A percentile compares a stretch with the other conserved stretches of the same genome.
phyloP scores from a whole-genome alignment of 2,329 filamentous ascomycete species.

The Phyllosticta citrichinensis region DNA sequence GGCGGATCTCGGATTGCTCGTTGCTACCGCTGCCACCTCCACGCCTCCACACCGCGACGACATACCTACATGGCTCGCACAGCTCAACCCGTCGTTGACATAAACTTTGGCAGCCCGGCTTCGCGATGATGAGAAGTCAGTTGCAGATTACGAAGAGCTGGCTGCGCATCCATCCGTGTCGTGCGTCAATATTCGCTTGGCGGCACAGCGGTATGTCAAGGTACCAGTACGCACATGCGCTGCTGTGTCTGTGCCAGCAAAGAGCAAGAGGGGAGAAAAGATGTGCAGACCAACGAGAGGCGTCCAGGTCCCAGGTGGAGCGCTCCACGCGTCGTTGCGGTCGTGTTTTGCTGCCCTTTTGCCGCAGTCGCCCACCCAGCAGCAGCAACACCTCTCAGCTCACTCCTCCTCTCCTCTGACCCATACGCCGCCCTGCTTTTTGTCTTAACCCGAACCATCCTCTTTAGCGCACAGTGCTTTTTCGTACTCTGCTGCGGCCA shows the following conservation, averaged over 20 bases:
- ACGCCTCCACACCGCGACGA: neutral
- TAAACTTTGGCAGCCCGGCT: neutral
- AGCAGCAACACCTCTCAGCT: neutral
- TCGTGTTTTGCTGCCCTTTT: neutral
- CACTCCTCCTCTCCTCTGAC: neutral
- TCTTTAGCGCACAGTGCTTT: neutral
- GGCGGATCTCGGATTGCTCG: neutral
- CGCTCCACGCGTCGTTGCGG: neutral
- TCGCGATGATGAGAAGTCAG: neutral
- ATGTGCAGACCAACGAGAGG: neutral
- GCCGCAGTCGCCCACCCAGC: neutral
- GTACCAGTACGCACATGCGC: neutral
- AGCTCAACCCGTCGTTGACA: neutral
- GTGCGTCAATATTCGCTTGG: neutral
- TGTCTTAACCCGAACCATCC: neutral
- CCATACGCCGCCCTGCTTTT: neutral
- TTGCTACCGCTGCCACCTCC: neutral
- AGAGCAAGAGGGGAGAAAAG: neutral
- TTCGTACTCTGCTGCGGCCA: neutral
- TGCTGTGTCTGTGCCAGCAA: neutral
- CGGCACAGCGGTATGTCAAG: neutral
- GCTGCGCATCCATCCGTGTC: neutral
- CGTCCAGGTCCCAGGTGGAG: neutral
- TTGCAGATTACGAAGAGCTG: neutral
- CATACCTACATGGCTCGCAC: neutral